Percentiles rank a stretch among this genome's conserved stretches.
These are phyloP conservation scores for Micromonas commoda DNA, from an alignment of 139 green algal genomes.

Conservation along the genomic window DNA sequence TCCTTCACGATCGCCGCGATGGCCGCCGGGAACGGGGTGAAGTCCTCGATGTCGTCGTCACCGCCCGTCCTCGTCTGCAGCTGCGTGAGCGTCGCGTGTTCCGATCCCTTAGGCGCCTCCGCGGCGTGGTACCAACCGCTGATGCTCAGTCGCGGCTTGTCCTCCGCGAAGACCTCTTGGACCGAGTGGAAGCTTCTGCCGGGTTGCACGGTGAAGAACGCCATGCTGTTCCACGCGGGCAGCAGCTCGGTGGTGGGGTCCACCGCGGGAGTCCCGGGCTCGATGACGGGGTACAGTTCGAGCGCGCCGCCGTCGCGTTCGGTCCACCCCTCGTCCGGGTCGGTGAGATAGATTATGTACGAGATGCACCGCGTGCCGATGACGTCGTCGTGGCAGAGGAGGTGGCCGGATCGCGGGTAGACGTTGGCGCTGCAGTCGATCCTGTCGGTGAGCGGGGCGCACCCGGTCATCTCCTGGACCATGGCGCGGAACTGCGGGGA, in stretches of 20 bases:
- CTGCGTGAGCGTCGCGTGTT: conserved; percentile 59
- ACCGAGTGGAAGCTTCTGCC: conserved; percentile 75
- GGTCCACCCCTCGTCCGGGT: conserved; percentile 68
- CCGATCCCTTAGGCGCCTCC: conserved; percentile 34
- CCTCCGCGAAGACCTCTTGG: conserved; percentile 53
- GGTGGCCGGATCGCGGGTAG: conserved; percentile 64
- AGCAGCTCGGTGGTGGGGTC: conserved; percentile 28
- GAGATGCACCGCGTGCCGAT: conserved; percentile 74
- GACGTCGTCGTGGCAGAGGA: conserved; percentile 84
- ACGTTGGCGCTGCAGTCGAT: conserved; percentile 83
- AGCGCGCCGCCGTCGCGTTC: conserved; percentile 69
- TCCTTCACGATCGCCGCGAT: neutral
- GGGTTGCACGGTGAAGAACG: conserved; percentile 72
- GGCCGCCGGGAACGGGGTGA: neutral
- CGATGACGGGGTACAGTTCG: conserved; percentile 65
- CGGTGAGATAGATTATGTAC: conserved; percentile 87
- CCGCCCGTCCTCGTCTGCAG: conserved; percentile 33
- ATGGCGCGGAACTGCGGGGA: conserved; percentile 52
- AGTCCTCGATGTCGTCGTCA: neutral
- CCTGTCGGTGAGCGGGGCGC: conserved; percentile 58
- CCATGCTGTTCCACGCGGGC: conserved; percentile 74
- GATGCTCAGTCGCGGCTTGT: conserved; percentile 47
- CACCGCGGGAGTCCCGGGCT: neutral
- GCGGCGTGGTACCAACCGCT: conserved; percentile 77
- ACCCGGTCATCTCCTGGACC: conserved; percentile 53